A percentile compares a stretch with the other conserved stretches of the same genome.
These are phyloP conservation scores for Mycena vitilis DNA, from an alignment of 768 basidiomycete genomes.

Conservation along the genomic window DNA sequence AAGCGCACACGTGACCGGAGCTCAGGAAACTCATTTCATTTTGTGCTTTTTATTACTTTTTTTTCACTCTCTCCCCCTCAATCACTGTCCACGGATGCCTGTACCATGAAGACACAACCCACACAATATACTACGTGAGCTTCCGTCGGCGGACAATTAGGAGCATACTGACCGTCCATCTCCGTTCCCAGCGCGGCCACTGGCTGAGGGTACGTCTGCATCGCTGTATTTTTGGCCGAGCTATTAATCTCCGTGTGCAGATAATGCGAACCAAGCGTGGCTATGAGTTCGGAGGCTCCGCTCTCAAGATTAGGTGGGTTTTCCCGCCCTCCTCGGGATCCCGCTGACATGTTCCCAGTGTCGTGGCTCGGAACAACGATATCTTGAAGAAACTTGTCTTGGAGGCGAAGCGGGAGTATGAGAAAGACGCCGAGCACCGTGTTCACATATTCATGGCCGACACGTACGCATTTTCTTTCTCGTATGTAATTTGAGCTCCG, in stretches of 20 bases:
- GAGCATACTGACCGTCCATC: not conserved
- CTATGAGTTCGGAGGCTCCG: constrained; percentile 78
- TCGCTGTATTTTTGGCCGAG: constrained; percentile 37
- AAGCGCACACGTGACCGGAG: not conserved
- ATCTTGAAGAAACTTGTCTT: constrained; percentile 88
- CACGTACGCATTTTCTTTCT: constrained; percentile 66
- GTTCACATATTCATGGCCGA: constrained; percentile 92
- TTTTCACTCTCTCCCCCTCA: not conserved
- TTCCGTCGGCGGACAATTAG: too few species aligned
- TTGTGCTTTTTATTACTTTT: not conserved
- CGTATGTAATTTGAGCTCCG: constrained; percentile 30
- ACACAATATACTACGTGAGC: constrained; percentile 81
- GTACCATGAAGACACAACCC: constrained; percentile 74
- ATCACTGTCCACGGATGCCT: not conserved
- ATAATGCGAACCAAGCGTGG: constrained; percentile 85
- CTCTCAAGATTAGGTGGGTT: constrained; percentile 82
- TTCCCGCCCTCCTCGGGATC: constrained; percentile 32
- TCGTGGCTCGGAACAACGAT: constrained; percentile 89
- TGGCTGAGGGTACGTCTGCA: constrained; percentile 78
- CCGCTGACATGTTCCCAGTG: constrained; percentile 55
- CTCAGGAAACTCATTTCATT: not conserved
- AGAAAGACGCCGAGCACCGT: constrained; percentile 91
- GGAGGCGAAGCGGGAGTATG: constrained; percentile 89
- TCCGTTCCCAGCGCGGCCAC: constrained; percentile 65
- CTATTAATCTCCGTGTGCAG: constrained; percentile 49